These are phyloP conservation scores for Botrytis aclada DNA, from an alignment of 2,329 filamentous ascomycete species.

Conservation along the genomic window DNA sequence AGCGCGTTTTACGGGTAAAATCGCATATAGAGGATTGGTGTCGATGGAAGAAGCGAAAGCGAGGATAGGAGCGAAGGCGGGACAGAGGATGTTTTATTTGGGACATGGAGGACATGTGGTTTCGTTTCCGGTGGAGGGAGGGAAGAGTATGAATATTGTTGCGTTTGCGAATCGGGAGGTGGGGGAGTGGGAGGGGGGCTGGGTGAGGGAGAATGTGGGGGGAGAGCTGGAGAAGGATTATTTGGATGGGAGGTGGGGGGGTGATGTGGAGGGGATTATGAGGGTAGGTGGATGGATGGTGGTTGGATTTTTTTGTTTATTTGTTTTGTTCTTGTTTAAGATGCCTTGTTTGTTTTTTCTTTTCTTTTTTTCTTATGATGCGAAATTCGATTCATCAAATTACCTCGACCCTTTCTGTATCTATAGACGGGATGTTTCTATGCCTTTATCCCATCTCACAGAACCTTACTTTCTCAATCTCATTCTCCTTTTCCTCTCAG, in stretches of 20 bases:
- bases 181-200: slow-evolving; percentile 36
- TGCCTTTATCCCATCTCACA: neutral
- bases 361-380: neutral
- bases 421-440: no score
- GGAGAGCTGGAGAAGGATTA: neutral
- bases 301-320: neutral
- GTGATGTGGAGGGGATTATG: neutral
- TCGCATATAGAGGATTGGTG: slow-evolving; percentile 56
- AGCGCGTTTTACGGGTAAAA: slow-evolving; percentile 8
- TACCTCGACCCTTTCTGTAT: neutral
- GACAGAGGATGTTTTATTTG: slow-evolving; percentile 45
- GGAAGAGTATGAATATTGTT: slow-evolving; percentile 53
- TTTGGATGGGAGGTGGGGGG: slow-evolving; percentile 9
- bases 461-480: neutral
- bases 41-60: slow-evolving; percentile 46
- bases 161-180: slow-evolving; percentile 35
- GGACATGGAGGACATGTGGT: slow-evolving; percentile 51
- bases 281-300: neutral
- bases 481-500: no score
- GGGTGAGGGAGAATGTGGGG: slow-evolving; percentile 8
- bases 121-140: slow-evolving; percentile 43
- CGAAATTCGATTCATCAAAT: neutral
- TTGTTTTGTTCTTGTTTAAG: neutral
- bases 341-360: neutral
- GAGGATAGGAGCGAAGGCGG: neutral